These are phyloP conservation scores for Epicoccum nigrum DNA, from an alignment of 2,329 filamentous ascomycete genomes.

Conservation along the genomic window DNA sequence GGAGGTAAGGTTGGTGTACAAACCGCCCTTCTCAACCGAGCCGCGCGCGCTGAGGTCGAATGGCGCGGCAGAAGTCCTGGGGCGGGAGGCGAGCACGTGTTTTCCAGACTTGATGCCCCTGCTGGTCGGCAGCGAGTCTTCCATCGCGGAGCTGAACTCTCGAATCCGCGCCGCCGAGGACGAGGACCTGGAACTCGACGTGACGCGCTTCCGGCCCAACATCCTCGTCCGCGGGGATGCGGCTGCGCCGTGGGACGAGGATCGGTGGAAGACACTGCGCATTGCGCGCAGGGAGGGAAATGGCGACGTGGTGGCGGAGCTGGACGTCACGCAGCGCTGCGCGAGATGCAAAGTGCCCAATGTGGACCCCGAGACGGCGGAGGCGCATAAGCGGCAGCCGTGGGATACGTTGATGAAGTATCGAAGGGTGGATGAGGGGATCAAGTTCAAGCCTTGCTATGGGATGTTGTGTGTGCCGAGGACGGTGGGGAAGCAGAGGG, in stretches of 20 bases:
- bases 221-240: slow-evolving; percentile 61
- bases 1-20: slow-evolving; percentile 65
- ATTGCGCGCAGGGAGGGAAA: slow-evolving; percentile 36
- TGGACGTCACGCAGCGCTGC: slow-evolving; percentile 66
- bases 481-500: no score
- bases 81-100: slow-evolving; percentile 59
- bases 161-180: slow-evolving; percentile 53
- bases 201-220: slow-evolving; percentile 65
- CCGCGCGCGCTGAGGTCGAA: slow-evolving; percentile 62
- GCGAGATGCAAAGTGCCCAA: slow-evolving; percentile 68
- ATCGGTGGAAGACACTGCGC: slow-evolving; percentile 66
- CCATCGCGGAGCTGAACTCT: slow-evolving; percentile 63
- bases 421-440: slow-evolving; percentile 63
- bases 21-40: slow-evolving; percentile 57
- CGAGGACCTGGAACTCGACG: slow-evolving; percentile 61
- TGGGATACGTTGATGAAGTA: slow-evolving; percentile 69
- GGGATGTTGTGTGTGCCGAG: slow-evolving; percentile 69
- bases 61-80: slow-evolving; percentile 60
- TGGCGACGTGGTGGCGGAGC: slow-evolving; percentile 30
- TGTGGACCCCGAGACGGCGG: slow-evolving; percentile 67
- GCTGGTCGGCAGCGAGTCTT: slow-evolving; percentile 62
- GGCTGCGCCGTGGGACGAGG: slow-evolving; percentile 64
- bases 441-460: slow-evolving; percentile 70
- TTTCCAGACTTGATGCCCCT: slow-evolving; percentile 67
- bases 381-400: slow-evolving; percentile 64